These are phyloP conservation scores for Colletotrichum aenigma DNA, from an alignment of 2,329 filamentous ascomycete species.

Conservation along the genomic window DNA sequence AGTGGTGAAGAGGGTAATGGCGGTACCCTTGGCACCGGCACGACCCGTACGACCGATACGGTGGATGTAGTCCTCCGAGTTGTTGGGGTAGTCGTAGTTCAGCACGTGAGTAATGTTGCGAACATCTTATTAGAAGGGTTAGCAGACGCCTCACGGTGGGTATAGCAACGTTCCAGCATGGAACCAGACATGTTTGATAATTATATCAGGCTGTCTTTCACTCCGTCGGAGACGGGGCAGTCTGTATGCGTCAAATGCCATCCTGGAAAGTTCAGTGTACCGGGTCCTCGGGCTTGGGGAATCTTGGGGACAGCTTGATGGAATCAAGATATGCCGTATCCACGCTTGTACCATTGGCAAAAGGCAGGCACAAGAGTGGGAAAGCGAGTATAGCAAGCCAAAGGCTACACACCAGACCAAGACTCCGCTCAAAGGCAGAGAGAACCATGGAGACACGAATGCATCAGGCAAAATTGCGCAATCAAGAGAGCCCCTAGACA, in stretches of 20 bases:
- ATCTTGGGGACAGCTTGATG: slow-evolving; percentile 72
- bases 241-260: slow-evolving; percentile 65
- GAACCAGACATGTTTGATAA: slow-evolving; percentile 50
- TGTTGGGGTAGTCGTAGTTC: slow-evolving; percentile 99
- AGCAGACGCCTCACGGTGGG: slow-evolving; percentile 65
- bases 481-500: slow-evolving; percentile 86
- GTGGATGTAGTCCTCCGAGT: slow-evolving; percentile 98
- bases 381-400: slow-evolving; percentile 72
- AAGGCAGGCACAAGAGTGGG: slow-evolving; percentile 73
- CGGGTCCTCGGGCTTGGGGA: slow-evolving; percentile 61
- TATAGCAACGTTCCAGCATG: slow-evolving; percentile 68
- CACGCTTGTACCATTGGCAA: slow-evolving; percentile 73
- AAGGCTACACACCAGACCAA: slow-evolving; percentile 80
- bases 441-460: slow-evolving; percentile 84
- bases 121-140: slow-evolving; percentile 90
- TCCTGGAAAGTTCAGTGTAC: slow-evolving; percentile 57
- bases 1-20: slow-evolving; percentile 98
- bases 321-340: slow-evolving; percentile 80
- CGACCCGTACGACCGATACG: slow-evolving; percentile 95
- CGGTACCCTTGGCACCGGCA: slow-evolving; percentile 92
- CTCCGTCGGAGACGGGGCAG: slow-evolving; percentile 63
- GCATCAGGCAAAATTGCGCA: slow-evolving; percentile 93
- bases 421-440: slow-evolving; percentile 71
- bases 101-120: slow-evolving; percentile 99
- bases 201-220: slow-evolving; percentile 58